phyloP scores from a whole-genome alignment of 2,329 filamentous ascomycete species.

The Verticillium longisporum region DNA sequence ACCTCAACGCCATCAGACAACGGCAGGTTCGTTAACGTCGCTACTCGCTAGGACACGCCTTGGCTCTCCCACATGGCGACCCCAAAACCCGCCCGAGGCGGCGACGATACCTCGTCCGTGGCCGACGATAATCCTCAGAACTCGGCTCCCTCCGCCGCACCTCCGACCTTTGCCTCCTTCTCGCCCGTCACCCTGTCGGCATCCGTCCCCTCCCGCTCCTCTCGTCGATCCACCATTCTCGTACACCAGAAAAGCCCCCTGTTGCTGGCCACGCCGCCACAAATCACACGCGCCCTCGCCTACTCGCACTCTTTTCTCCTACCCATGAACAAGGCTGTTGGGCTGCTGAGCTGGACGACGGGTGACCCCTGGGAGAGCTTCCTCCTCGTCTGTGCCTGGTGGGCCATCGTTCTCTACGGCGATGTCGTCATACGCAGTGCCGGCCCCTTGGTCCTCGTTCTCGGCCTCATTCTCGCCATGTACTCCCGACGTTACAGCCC shows the following conservation, averaged over 20 bases:
- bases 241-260: conserved; percentile 96
- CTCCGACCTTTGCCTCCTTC: conserved; percentile 81
- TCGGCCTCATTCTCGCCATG: conserved; percentile 81
- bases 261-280: conserved; percentile 85
- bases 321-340: conserved; percentile 77
- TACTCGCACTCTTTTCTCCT: conserved; percentile 94
- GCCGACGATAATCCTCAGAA: conserved; percentile 19
- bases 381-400: conserved; percentile 76
- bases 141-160: conserved; percentile 32
- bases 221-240: conserved; percentile 80
- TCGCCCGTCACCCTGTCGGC: conserved; percentile 74
- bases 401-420: conserved; percentile 80
- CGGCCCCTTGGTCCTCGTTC: conserved; percentile 76
- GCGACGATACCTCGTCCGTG: conserved; percentile 22
- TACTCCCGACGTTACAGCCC: conserved; percentile 86
- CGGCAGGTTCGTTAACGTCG: conserved; percentile 12
- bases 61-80: conserved; percentile 49
- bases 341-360: conserved; percentile 88
- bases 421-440: conserved; percentile 74
- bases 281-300: conserved; percentile 87
- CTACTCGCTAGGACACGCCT: conserved; percentile 29
- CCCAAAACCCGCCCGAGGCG: conserved; percentile 29
- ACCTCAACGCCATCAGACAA: background rate
- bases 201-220: conserved; percentile 50
- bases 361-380: conserved; percentile 97